phyloP scores from a whole-genome alignment of 306 rosid species.

The Citrullus mucosospermus region DNA sequence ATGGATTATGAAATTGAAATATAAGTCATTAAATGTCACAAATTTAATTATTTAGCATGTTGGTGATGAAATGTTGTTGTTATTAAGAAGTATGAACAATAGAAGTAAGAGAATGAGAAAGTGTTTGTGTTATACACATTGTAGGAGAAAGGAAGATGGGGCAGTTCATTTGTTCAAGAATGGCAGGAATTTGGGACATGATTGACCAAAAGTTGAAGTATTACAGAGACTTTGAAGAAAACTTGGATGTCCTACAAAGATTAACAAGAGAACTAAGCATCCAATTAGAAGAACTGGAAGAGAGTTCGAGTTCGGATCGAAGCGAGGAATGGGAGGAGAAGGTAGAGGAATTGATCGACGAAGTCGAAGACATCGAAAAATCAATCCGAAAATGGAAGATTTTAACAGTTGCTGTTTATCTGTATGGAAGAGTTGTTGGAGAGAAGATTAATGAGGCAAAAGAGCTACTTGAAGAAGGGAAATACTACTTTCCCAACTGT shows the following conservation, averaged over 20 bases:
- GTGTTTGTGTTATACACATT: neutral
- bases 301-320: neutral
- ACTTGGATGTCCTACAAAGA: constrained; percentile 12
- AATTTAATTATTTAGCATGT: too few species aligned
- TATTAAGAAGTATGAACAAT: too few species aligned
- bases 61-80: too few species aligned
- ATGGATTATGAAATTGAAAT: too few species aligned
- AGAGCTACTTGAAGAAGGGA: constrained; percentile 23
- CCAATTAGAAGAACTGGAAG: constrained; percentile 10
- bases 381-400: neutral
- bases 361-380: constrained; percentile 9
- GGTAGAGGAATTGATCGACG: constrained; percentile 6
- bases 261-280: constrained; percentile 11
- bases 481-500: neutral
- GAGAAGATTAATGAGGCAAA: constrained; percentile 17
- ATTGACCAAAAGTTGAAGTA: constrained; percentile 3
- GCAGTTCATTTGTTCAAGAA: neutral
- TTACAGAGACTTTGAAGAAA: constrained; percentile 13
- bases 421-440: constrained; percentile 10
- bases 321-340: constrained; percentile 20
- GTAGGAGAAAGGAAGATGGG: neutral
- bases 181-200: neutral
- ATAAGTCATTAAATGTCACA: too few species aligned
- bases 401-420: neutral
- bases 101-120: neutral